Base-by-base conservation (phyloP, 179 eudicot genomes). In the Nepenthes alata region DNA sequence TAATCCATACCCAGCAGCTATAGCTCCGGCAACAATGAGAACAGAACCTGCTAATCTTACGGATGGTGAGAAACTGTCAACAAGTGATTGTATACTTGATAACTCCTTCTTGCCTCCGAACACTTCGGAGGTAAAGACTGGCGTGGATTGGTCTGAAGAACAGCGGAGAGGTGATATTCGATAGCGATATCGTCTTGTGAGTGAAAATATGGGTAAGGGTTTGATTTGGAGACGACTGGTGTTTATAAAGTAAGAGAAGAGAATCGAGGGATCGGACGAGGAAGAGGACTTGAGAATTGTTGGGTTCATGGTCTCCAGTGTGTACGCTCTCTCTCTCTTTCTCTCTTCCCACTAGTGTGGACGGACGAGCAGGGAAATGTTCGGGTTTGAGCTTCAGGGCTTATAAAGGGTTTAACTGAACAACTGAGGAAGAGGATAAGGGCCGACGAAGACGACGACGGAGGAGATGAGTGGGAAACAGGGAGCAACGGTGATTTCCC, bases 1-100 rank as follows among this genome's bases (percentile, higher is more conserved):
- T 2, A 89, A 52, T 0, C 88, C 90, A 48, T 79, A 91, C 0
- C 98, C 98, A 8, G 87, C 88, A 2, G 93, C 95, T 1, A 73
- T 47, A 6, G 91, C 86, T 1, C 71, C 93, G 0, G 88, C 79
- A 13, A 86, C 66, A 0, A 93, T 36, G 2, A 89, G 59, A 2
- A 77, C 85, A 1, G 98, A 86, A 41, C 75, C 67, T 1, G 83
- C 81, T 36, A 83, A 7, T 59, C 98, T 75, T 2, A 86, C 67
- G 0, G 93, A 76, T 2, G 90, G 90, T n/a, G 96, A 61, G 74
- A 91, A 58, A 1, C 77, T 49, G 8, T 82, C 95, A 5, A 81
- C 82, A 0, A 88, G 57, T 8, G 95, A 64, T 49, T 85, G 91
- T 35, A 88, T 10, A 9, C 84, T 87, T 1, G 81, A 59, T 34